phyloP scores from a whole-genome alignment of 192 early-diverging fungal species.

The Chytriomyces confervae region DNA sequence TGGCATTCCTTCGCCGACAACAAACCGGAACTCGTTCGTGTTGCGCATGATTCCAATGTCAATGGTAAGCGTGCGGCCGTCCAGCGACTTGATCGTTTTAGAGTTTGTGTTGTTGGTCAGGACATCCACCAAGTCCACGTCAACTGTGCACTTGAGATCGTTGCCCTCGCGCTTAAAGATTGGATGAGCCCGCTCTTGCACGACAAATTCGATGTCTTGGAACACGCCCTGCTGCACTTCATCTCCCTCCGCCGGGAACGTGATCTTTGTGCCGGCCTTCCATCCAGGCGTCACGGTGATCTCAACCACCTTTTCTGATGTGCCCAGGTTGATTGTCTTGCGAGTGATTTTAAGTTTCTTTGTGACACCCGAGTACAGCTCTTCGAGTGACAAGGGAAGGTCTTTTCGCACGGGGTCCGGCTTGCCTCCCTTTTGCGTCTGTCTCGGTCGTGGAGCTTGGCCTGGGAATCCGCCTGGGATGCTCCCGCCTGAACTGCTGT shows the following conservation, averaged over 20 bases:
- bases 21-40: conserved; percentile 70
- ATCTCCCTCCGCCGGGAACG: conserved; percentile 88
- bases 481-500: conserved; percentile 52
- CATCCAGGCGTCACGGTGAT: conserved; percentile 91
- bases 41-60: conserved; percentile 71
- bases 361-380: conserved; percentile 85
- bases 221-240: conserved; percentile 70
- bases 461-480: conserved; percentile 57
- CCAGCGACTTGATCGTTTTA: conserved; percentile 74
- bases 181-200: conserved; percentile 91
- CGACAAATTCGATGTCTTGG: conserved; percentile 93
- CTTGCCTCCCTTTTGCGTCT: conserved; percentile 38
- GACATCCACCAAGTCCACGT: conserved; percentile 78
- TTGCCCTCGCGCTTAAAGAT: conserved; percentile 88
- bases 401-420: conserved; percentile 61
- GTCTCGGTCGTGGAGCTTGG: conserved; percentile 12
- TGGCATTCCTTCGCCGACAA: conserved; percentile 92
- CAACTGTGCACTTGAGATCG: conserved; percentile 67
- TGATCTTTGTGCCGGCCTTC: conserved; percentile 98
- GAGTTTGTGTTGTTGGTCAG: conserved; percentile 38
- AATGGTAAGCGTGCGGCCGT: conserved; percentile 73
- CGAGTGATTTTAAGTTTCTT: conserved; percentile 94
- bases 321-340: conserved; percentile 54
- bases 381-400: conserved; percentile 86
- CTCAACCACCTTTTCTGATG: conserved; percentile 80